Conservation (phyloP, 2,329 filamentous ascomycete species). For the Dothideomycetes sp. region DNA sequence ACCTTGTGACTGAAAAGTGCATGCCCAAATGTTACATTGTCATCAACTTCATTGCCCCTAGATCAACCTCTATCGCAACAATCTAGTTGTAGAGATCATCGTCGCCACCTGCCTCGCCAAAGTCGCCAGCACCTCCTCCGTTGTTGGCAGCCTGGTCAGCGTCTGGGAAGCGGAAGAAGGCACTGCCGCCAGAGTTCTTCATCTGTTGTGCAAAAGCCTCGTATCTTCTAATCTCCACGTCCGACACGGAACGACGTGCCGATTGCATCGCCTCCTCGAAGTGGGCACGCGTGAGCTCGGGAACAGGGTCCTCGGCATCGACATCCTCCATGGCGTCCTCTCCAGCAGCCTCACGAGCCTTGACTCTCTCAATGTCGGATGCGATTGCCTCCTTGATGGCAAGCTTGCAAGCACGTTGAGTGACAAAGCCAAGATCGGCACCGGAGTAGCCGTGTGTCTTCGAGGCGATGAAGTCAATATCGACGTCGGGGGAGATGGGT, state of each 20-base stretch:
- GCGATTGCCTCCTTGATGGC: conserved; percentile 96
- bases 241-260: conserved; percentile 84
- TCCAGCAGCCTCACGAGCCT: conserved; percentile 77
- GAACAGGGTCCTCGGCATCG: conserved; percentile 77
- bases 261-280: conserved; percentile 98
- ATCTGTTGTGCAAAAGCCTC: conserved; percentile 98
- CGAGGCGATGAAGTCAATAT: conserved; percentile 83
- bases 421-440: conserved; percentile 98
- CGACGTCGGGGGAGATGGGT: conserved; percentile 75
- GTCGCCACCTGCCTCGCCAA: conserved; percentile 36
- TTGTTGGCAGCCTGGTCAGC: conserved; percentile 17
- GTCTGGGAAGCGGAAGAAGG: conserved; percentile 87
- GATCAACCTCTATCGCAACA: not conserved
- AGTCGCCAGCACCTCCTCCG: conserved; percentile 7
- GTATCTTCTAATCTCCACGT: conserved; percentile 95
- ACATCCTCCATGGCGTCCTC: conserved; percentile 70
- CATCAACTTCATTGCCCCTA: not conserved
- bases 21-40: not conserved
- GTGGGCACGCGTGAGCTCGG: conserved; percentile 88
- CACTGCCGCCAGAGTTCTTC: conserved; percentile 90
- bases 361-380: conserved; percentile 76
- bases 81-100: conserved; percentile 90
- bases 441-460: conserved; percentile 99
- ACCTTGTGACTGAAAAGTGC: not conserved
- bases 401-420: conserved; percentile 96